Conservation (phyloP, 2,329 filamentous ascomycete genomes). For the Calonectria naviculata region DNA sequence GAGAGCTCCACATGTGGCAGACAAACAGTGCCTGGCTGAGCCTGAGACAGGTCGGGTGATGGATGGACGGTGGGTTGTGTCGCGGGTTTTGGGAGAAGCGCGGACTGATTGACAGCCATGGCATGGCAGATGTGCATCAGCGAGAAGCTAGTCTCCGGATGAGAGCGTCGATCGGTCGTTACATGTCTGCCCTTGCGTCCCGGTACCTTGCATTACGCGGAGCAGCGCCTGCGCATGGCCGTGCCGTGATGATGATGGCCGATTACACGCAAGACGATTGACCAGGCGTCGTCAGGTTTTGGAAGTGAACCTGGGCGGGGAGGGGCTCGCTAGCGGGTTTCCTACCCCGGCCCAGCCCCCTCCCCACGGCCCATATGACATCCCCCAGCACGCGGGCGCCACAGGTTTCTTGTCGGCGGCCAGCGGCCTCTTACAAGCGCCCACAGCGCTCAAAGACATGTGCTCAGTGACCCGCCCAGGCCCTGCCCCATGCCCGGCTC, state of each 20-base stretch:
- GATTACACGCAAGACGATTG: not conserved
- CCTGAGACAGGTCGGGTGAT: conserved; percentile 6
- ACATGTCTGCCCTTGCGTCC: not conserved
- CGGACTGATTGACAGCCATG: not conserved
- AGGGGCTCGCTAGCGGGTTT: conserved; percentile 6
- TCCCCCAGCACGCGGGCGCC: not conserved
- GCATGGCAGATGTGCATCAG: not conserved
- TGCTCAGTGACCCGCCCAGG: not conserved
- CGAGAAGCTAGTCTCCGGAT: not conserved
- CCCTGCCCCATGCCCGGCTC: not conserved
- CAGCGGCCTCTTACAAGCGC: conserved; percentile 5
- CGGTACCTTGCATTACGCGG: not conserved
- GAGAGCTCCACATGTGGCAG: not conserved
- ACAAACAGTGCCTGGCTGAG: not conserved
- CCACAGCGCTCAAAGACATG: conserved; percentile 7
- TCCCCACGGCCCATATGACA: not conserved
- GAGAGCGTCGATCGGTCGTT: not conserved
- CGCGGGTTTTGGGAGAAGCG: not conserved
- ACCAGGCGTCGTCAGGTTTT: not conserved
- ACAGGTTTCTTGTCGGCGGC: not conserved
- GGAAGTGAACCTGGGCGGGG: not conserved
- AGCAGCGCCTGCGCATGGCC: not conserved
- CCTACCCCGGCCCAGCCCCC: not conserved
- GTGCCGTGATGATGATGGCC: not conserved
- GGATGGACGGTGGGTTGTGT: not conserved